phyloP scores from a whole-genome alignment of 192 early-diverging fungal species.

The Umbelopsis ramanniana region DNA sequence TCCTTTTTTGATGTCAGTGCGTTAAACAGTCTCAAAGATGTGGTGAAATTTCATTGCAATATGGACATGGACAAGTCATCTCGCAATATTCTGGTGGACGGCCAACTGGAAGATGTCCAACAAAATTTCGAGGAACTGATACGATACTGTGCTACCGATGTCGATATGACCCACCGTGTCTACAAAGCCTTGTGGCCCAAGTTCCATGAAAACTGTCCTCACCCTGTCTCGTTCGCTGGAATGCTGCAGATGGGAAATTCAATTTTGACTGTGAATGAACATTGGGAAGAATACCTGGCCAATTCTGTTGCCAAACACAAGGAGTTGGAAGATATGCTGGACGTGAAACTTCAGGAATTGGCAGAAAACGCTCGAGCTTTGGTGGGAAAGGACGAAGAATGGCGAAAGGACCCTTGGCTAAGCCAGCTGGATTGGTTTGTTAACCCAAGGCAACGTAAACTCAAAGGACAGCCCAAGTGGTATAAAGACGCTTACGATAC shows the following conservation, averaged over 20 bases:
- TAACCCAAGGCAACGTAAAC: slow-evolving; percentile 47
- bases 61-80: slow-evolving; percentile 69
- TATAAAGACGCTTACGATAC: slow-evolving; percentile 78
- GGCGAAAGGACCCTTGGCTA: slow-evolving; percentile 79
- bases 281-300: slow-evolving; percentile 77
- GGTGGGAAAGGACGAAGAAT: slow-evolving; percentile 33
- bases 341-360: slow-evolving; percentile 50
- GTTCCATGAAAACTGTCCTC: slow-evolving; percentile 85
- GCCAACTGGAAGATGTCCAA: slow-evolving; percentile 63
- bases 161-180: slow-evolving; percentile 73
- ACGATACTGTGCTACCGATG: slow-evolving; percentile 90
- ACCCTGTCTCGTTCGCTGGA: slow-evolving; percentile 92
- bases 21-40: slow-evolving; percentile 78
- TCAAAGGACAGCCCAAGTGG: slow-evolving; percentile 76
- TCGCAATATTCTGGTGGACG: slow-evolving; percentile 60
- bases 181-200: slow-evolving; percentile 70
- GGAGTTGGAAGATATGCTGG: slow-evolving; percentile 54
- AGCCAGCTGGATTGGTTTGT: slow-evolving; percentile 77
- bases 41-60: slow-evolving; percentile 79
- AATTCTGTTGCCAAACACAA: slow-evolving; percentile 58
- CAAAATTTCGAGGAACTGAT: slow-evolving; percentile 70
- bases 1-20: slow-evolving; percentile 63
- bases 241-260: slow-evolving; percentile 86
- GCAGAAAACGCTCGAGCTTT: slow-evolving; percentile 42
- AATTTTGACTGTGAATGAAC: slow-evolving; percentile 79